These are phyloP conservation scores for Nakazawaea holstii DNA, from an alignment of 805 yeast species.

Conservation along the genomic window DNA sequence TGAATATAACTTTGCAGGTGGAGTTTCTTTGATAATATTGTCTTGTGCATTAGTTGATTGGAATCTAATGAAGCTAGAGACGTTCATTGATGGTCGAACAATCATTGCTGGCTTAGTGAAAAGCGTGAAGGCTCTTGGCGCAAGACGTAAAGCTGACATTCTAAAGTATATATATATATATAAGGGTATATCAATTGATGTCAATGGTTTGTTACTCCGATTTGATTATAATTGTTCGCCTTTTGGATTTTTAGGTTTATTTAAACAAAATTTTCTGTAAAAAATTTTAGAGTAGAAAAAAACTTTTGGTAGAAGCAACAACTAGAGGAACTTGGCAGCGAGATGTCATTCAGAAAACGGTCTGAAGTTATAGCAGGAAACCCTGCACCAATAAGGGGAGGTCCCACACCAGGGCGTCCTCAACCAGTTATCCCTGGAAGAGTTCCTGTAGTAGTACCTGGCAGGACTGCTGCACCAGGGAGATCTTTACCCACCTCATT, in stretches of 20 bases:
- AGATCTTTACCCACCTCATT: conserved; percentile 1
- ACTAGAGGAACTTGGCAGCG: not conserved
- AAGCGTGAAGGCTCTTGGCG: not conserved
- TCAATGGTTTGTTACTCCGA: not conserved
- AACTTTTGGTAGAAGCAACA: not conserved
- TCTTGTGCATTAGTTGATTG: conserved; percentile 1
- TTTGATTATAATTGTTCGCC: not conserved
- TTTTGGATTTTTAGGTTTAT: not conserved
- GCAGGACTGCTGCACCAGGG: not conserved
- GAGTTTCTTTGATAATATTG: conserved; percentile 17
- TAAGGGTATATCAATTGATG: not conserved
- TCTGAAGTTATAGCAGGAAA: conserved; percentile 37
- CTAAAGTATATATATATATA: not conserved
- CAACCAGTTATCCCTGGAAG: conserved; percentile 17
- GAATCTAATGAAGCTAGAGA: conserved; percentile 2
- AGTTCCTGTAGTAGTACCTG: conserved; percentile 1
- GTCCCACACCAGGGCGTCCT: not conserved
- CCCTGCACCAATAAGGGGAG: conserved; percentile 9
- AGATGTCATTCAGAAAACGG: conserved; percentile 57
- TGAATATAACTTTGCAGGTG: conserved; percentile 24
- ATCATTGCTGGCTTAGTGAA: not conserved
- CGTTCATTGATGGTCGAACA: not conserved
- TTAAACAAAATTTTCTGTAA: not conserved
- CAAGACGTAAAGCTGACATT: conserved; percentile 4
- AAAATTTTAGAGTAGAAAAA: not conserved